phyloP scores from a whole-genome alignment of 192 early-diverging fungal genomes.

The Physocladia obscura region DNA sequence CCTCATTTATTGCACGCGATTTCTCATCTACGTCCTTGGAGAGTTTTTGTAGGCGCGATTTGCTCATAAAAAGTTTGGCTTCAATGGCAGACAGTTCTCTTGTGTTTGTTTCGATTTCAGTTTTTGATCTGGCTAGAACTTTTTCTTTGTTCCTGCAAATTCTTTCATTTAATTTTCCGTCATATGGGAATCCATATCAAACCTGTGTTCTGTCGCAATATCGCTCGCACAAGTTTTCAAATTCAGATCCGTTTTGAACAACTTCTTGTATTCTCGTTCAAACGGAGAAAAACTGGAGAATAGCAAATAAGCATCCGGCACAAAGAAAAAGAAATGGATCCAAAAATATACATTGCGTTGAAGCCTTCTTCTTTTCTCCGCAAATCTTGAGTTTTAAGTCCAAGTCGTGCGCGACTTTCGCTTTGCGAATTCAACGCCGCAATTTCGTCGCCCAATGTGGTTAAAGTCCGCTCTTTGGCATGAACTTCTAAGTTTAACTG shows the following conservation, averaged over 20 bases:
- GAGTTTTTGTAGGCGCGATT: constrained; percentile 7
- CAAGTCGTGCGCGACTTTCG: constrained; percentile 63
- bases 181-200: background rate
- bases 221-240: constrained; percentile 11
- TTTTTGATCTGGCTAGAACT: background rate
- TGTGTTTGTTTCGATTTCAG: constrained; percentile 9
- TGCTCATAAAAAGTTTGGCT: constrained; percentile 20
- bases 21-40: constrained; percentile 20
- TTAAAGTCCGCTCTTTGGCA: constrained; percentile 45
- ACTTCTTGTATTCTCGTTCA: background rate
- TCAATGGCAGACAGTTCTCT: constrained; percentile 24
- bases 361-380: constrained; percentile 39
- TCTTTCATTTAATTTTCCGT: background rate
- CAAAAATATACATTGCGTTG: constrained; percentile 8
- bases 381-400: constrained; percentile 54
- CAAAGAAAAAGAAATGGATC: background rate
- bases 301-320: background rate
- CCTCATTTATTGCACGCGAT: constrained; percentile 20
- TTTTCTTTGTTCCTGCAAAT: constrained; percentile 17
- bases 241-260: background rate
- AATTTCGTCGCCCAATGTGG: constrained; percentile 55
- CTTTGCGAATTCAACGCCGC: constrained; percentile 57
- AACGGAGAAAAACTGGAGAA: background rate
- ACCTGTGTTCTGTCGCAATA: constrained; percentile 6
- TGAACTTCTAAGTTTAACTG: constrained; percentile 46